Evolutionary conservation across 768 basidiomycete genomes (phyloP), one percentile per base, ranked within the genome.

Genomic region (Sarcodon aspratus): DNA sequence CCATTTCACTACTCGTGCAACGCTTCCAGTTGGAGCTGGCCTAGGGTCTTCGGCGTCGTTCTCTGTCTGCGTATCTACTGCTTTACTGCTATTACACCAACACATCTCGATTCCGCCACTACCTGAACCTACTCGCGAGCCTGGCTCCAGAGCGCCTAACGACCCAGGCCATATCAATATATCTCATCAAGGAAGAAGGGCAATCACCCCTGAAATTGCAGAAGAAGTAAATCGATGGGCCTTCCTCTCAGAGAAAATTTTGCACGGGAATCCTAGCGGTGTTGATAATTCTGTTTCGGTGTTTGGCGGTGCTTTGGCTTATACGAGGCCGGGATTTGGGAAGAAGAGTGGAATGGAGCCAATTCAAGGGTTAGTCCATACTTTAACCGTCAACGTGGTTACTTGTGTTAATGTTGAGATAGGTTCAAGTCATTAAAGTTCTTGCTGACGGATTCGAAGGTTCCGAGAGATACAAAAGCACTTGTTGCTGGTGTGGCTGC

Each of bases 1-100:
- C 63, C 80, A 84, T 54, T 85, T 95, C 62, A 74, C 81, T 18
- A 78, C 83, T 36, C 89, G 95, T 43, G 83, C 91, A 33, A 88
- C 90, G 18, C 75, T 98, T 6, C 96, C 96, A 31, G 82, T 98
- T 50, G 86, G 90, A 7, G 96, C 96, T 12, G 96, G 96, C 43
- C 82, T 98, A 45, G 96, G 96, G 18, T 98, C 95, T 10, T 96
- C 93, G 17, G 96, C 96, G 7, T 91, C 96, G 18, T 97, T 85
- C 69, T 97, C 94, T 3, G 79, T 82, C 15, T 96, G 94, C 61
- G 69, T 85, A 42, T 81, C 92, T 9, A 82, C 88, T 1, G 71
- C 88, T 6, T 71, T 95, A 40, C 76, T 97, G 35, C 73, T 94
- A 44, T 72, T 85, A 11, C 79, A 88, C 61, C 69, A 73, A 44